Evolutionary conservation across 306 rosid species (phyloP).

Genomic region (Fragaria nilgerrensis): DNA sequence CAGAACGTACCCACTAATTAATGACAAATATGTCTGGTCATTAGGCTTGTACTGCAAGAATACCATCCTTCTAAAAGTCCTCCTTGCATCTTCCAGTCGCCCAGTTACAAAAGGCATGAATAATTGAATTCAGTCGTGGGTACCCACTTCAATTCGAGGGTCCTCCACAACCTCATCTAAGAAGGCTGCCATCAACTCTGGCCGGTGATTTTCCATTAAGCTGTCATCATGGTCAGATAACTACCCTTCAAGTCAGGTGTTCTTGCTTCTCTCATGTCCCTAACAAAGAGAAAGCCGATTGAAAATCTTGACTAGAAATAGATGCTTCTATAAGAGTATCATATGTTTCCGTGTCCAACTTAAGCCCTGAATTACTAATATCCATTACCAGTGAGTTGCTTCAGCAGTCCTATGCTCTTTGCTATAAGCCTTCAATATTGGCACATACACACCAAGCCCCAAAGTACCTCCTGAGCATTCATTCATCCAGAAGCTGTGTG

Average conservation of each 20-base stretch:
- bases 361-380: constrained; percentile 74
- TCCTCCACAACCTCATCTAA: constrained; percentile 89
- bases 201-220: constrained; percentile 90
- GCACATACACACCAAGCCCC: constrained; percentile 84
- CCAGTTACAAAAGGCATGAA: constrained; percentile 94
- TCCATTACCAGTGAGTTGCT: constrained; percentile 83
- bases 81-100: constrained; percentile 89
- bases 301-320: constrained; percentile 89
- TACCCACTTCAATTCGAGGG: constrained; percentile 81
- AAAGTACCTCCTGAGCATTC: constrained; percentile 62
- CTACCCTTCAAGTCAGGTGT: constrained; percentile 70
- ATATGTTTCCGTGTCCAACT: constrained; percentile 57
- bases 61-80: constrained; percentile 85
- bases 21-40: constrained; percentile 83
- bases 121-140: constrained; percentile 95
- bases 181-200: constrained; percentile 96
- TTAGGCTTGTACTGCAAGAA: constrained; percentile 85
- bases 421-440: constrained; percentile 88
- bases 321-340: constrained; percentile 79
- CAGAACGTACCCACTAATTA: constrained; percentile 78
- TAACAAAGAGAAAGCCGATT: constrained; percentile 77
- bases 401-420: constrained; percentile 77
- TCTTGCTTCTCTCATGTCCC: constrained; percentile 90
- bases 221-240: constrained; percentile 91
- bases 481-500: constrained; percentile 80